A percentile compares a stretch with the other conserved stretches of the same genome.
Conservation (phyloP, 2,329 filamentous ascomycete species). For the Herpotrichia juniperi region DNA sequence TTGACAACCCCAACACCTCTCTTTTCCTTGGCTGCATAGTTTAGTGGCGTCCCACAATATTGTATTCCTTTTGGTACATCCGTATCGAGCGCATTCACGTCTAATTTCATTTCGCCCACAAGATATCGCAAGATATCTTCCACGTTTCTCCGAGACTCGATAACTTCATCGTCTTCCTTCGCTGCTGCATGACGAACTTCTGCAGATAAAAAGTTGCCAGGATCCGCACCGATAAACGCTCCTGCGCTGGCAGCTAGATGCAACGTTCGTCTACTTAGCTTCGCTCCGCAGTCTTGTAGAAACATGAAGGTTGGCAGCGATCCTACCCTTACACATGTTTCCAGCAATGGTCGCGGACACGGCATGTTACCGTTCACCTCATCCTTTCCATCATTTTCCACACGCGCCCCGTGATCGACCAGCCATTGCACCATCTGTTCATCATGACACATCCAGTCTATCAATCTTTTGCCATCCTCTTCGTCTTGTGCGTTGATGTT, state of each 20-base stretch:
- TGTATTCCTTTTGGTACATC: background rate
- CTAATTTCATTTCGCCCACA: slow-evolving; percentile 2
- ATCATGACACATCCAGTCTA: background rate
- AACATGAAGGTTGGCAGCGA: background rate
- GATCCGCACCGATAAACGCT: background rate
- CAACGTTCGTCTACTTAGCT: slow-evolving; percentile 2
- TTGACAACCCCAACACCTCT: slow-evolving; percentile 5
- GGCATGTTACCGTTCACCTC: background rate
- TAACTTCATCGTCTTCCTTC: background rate
- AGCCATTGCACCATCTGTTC: slow-evolving; percentile 5
- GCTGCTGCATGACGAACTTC: background rate
- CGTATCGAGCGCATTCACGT: slow-evolving; percentile 9
- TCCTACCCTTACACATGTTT: background rate
- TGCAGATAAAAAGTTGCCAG: background rate
- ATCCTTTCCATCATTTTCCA: slow-evolving; percentile 1
- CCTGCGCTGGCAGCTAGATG: background rate
- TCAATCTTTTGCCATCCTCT: background rate
- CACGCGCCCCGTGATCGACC: slow-evolving; percentile 3
- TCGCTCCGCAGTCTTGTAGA: slow-evolving; percentile 2
- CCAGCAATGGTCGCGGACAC: background rate
- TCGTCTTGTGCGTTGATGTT: background rate
- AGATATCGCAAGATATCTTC: slow-evolving; percentile 11
- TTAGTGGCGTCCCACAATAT: slow-evolving; percentile 5
- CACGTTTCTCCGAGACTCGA: background rate
- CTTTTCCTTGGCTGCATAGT: slow-evolving; percentile 6